Evolutionary conservation across 1,284 basidiomycete genomes (phyloP).

Genomic region (Apiotrichum veenhuisii): DNA sequence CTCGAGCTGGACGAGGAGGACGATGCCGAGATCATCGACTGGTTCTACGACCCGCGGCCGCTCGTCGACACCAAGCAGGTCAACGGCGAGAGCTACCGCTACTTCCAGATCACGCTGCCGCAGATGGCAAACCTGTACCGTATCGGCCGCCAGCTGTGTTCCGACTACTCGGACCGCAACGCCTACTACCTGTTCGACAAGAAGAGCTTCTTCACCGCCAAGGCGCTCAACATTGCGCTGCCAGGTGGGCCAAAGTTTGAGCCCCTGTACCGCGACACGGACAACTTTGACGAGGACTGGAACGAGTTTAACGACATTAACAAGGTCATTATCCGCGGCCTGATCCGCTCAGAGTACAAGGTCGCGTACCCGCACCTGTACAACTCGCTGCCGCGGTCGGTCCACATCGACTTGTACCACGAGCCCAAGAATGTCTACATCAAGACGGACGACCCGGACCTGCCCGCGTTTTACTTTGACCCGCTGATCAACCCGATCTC

Average conservation of each 20-base stretch:
- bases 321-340: conserved; percentile 98
- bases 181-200: conserved; percentile 93
- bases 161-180: conserved; percentile 87
- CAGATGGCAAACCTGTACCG: conserved; percentile 97
- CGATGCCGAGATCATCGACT: conserved; percentile 89
- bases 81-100: conserved; percentile 90
- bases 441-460: conserved; percentile 95
- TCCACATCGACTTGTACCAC: conserved; percentile 89
- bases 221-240: conserved; percentile 96
- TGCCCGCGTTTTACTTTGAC: conserved; percentile 99
- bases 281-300: conserved; percentile 98
- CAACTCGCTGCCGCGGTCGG: conserved; percentile 94
- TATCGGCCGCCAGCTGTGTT: conserved; percentile 85
- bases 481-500: conserved; percentile 97
- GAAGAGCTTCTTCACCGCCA: conserved; percentile 96
- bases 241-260: conserved; percentile 99
- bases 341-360: conserved; percentile 98
- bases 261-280: conserved; percentile 85
- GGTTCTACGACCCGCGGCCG: conserved; percentile 98
- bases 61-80: conserved; percentile 80
- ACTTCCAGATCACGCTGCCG: conserved; percentile 86
- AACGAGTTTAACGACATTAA: conserved; percentile 99
- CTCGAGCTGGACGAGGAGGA: conserved; percentile 92
- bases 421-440: conserved; percentile 97
- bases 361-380: conserved; percentile 99